These are phyloP conservation scores for Trichophyton equinum DNA, from an alignment of 2,329 filamentous ascomycete genomes.

Conservation along the genomic window DNA sequence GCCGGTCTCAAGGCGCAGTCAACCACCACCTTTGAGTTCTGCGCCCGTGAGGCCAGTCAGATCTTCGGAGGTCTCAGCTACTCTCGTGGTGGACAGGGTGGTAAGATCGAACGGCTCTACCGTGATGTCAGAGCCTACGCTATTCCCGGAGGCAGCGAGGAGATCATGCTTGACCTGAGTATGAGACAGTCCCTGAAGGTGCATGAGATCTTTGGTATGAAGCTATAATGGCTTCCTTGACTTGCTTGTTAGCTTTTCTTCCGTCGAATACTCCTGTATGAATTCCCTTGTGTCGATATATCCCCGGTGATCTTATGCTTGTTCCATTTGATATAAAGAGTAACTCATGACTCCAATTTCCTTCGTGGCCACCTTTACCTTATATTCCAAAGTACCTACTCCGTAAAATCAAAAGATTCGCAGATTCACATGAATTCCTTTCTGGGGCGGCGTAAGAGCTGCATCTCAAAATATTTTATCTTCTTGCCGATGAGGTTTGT, in stretches of 20 bases:
- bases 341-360: background rate
- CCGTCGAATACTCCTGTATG: background rate
- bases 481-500: background rate
- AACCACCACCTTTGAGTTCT: constrained; percentile 94
- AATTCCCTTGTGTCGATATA: background rate
- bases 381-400: background rate
- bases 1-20: constrained; percentile 87
- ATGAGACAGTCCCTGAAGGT: constrained; percentile 84
- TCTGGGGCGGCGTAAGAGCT: background rate
- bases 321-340: background rate
- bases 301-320: background rate
- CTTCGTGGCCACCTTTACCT: background rate
- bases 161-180: constrained; percentile 97
- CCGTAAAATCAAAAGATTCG: background rate
- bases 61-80: constrained; percentile 95
- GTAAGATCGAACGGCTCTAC: constrained; percentile 88
- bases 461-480: background rate
- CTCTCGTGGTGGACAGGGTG: constrained; percentile 84
- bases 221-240: constrained; percentile 48
- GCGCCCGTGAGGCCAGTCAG: constrained; percentile 87
- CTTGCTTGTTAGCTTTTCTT: background rate
- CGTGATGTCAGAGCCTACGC: constrained; percentile 92
- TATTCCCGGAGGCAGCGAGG: constrained; percentile 88
- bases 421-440: background rate
- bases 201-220: constrained; percentile 87